Evolutionary conservation across 2,329 filamentous ascomycete genomes (phyloP).

Genomic region (Trichoderma lentiforme): DNA sequence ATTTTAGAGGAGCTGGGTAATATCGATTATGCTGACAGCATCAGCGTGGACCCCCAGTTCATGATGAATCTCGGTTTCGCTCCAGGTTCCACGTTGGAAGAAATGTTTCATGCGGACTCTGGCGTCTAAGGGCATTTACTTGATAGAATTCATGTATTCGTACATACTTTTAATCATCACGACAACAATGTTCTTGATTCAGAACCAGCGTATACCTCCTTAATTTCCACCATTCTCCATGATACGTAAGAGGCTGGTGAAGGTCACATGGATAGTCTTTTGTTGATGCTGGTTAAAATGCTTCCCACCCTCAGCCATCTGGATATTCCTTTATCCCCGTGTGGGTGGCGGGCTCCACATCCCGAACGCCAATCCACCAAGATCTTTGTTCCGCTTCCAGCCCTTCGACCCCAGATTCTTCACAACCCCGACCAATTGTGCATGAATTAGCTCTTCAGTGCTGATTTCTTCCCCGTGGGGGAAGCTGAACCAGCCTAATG

Average conservation of each 20-base stretch:
- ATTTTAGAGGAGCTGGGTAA: slow-evolving; percentile 13
- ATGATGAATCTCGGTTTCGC: slow-evolving; percentile 15
- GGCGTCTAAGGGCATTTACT: not conserved
- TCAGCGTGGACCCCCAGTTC: slow-evolving; percentile 8
- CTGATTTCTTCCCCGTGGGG: slow-evolving; percentile 12
- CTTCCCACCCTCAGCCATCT: not conserved
- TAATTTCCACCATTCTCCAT: not conserved
- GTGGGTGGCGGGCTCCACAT: slow-evolving; percentile 9
- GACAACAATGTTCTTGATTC: not conserved
- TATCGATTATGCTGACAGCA: slow-evolving; percentile 8
- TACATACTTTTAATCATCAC: not conserved
- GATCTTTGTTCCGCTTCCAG: not conserved
- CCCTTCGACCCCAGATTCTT: slow-evolving; percentile 8
- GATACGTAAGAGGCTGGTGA: slow-evolving; percentile 6
- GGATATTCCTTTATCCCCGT: slow-evolving; percentile 12
- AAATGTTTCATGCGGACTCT: not conserved
- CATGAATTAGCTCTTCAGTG: not conserved
- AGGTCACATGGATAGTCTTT: not conserved
- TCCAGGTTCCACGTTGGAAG: slow-evolving; percentile 6
- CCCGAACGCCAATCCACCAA: not conserved
- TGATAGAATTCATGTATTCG: not conserved
- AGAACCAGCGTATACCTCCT: not conserved
- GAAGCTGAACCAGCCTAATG: not conserved
- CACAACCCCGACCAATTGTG: not conserved
- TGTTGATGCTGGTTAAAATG: not conserved